These are phyloP conservation scores for Vigna trinervia DNA, from an alignment of 306 rosid species.

Conservation along the genomic window DNA sequence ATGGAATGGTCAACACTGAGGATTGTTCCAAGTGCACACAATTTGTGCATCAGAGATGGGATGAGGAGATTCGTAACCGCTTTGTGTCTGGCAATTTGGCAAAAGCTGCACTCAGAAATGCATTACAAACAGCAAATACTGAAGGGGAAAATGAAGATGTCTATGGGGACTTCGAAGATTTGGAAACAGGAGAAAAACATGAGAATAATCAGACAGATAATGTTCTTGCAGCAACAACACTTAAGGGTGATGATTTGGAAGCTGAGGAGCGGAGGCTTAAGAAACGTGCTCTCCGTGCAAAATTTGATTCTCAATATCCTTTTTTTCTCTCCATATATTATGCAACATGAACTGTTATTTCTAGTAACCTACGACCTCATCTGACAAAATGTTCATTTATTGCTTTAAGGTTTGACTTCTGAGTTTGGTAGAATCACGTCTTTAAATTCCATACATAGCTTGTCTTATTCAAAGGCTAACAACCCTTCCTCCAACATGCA, in stretches of 20 bases:
- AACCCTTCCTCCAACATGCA: not conserved
- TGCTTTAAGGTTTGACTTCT: not conserved
- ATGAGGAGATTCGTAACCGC: slow-evolving; percentile 69
- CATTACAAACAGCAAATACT: slow-evolving; percentile 41
- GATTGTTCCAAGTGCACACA: slow-evolving; percentile 79
- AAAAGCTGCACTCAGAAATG: slow-evolving; percentile 79
- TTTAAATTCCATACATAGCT: not conserved
- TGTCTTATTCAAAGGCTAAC: slow-evolving; percentile 7
- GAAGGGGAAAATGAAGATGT: slow-evolving; percentile 61
- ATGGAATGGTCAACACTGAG: slow-evolving; percentile 61
- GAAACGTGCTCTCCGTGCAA: slow-evolving; percentile 88
- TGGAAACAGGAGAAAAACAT: slow-evolving; percentile 77
- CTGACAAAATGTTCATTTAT: not conserved
- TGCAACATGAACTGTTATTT: not conserved
- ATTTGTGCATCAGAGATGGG: slow-evolving; percentile 54
- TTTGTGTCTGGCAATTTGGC: slow-evolving; percentile 94
- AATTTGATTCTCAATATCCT: slow-evolving; percentile 94
- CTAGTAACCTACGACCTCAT: not conserved
- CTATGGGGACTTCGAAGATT: slow-evolving; percentile 93
- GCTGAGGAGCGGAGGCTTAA: slow-evolving; percentile 72
- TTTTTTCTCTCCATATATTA: slow-evolving; percentile 36
- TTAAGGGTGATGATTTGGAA: slow-evolving; percentile 57
- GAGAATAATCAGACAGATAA: slow-evolving; percentile 48
- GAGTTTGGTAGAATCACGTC: not conserved
- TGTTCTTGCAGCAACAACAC: slow-evolving; percentile 36